Percentiles rank a stretch among this genome's conserved stretches.
phyloP scores from a whole-genome alignment of 306 rosid genomes.

The Pyrus betulifolia region DNA sequence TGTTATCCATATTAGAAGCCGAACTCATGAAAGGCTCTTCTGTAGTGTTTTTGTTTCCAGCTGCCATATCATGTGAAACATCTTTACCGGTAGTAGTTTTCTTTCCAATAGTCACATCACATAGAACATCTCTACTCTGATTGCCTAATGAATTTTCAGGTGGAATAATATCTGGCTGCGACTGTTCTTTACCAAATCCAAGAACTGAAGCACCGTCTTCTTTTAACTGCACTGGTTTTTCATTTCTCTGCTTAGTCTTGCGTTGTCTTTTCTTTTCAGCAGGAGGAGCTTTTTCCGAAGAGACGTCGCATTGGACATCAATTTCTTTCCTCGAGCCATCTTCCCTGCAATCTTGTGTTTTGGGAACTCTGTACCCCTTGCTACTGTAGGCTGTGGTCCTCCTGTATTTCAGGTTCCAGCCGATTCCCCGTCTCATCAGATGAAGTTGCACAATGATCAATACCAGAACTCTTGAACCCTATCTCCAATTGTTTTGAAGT shows the following conservation, averaged over 20 bases:
- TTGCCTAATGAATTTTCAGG: conserved; percentile 14
- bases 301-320: not conserved
- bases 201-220: not conserved
- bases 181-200: conserved; percentile 20
- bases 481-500: not conserved
- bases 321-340: not conserved
- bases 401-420: not conserved
- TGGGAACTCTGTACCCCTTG: not conserved
- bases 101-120: conserved; percentile 5
- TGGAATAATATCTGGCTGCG: conserved; percentile 15
- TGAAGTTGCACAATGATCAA: not conserved
- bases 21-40: conserved; percentile 12
- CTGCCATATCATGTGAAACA: not conserved
- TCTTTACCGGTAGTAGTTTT: conserved; percentile 10
- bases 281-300: not conserved
- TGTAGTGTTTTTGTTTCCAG: conserved; percentile 5
- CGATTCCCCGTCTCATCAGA: not conserved
- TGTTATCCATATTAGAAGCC: conserved; percentile 17
- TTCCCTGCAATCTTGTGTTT: not conserved
- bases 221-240: not conserved
- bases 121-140: conserved; percentile 18
- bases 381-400: not conserved
- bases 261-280: not conserved
- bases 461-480: not conserved
- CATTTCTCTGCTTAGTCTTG: not conserved